phyloP scores from a whole-genome alignment of 2,329 filamentous ascomycete species.

The Rutstroemia sp. region DNA sequence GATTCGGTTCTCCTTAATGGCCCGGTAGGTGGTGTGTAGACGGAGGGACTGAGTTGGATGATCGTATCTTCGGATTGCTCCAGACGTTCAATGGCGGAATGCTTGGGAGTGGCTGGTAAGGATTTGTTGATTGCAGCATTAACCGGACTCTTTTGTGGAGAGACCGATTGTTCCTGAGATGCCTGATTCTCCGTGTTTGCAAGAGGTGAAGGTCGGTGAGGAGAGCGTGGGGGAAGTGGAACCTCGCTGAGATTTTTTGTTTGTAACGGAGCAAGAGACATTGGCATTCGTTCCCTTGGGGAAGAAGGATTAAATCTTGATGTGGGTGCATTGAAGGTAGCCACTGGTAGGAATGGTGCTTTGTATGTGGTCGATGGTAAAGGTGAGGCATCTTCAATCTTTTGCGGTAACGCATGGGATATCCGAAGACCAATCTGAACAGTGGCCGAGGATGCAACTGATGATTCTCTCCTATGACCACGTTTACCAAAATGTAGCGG shows the following conservation, averaged over 20 bases:
- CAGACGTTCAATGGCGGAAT: conserved; percentile 22
- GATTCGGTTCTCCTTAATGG: conserved; percentile 8
- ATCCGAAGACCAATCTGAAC: conserved; percentile 66
- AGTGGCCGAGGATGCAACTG: conserved; percentile 56
- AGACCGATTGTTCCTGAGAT: not conserved
- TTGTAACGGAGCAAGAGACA: conserved; percentile 3
- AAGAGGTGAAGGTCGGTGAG: conserved; percentile 6
- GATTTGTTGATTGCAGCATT: conserved; percentile 14
- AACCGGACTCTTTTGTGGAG: not conserved
- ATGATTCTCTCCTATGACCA: conserved; percentile 46
- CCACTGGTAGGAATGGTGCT: conserved; percentile 15
- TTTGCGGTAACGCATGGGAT: conserved; percentile 39
- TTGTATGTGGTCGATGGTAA: conserved; percentile 30
- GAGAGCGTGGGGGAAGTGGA: conserved; percentile 5
- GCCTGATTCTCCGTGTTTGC: conserved; percentile 1
- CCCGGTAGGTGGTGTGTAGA: conserved; percentile 34
- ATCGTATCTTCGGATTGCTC: conserved; percentile 24
- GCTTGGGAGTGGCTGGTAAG: conserved; percentile 13
- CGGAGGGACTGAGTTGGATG: conserved; percentile 39
- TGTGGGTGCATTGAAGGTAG: not conserved
- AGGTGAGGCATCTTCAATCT: conserved; percentile 14
- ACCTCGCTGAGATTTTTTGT: conserved; percentile 2
- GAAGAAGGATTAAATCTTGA: not conserved
- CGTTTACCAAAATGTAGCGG: conserved; percentile 9
- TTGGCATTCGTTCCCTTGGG: not conserved